These are phyloP conservation scores for Erythrophleum fordii DNA, from an alignment of 306 rosid species.

Conservation along the genomic window DNA sequence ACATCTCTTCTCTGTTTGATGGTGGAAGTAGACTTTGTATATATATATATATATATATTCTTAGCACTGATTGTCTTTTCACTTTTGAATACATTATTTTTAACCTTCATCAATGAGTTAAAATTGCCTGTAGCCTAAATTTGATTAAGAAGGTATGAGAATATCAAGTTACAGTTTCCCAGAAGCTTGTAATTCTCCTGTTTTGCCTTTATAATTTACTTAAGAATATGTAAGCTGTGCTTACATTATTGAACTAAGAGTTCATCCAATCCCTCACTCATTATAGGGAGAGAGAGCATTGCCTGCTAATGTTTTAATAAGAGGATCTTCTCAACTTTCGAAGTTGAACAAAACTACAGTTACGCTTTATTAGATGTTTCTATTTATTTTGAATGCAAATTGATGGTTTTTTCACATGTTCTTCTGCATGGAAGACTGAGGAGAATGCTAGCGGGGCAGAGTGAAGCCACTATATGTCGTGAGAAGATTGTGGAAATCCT, in stretches of 20 bases:
- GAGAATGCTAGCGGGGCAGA: slow-evolving; percentile 69
- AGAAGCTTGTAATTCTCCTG: background rate
- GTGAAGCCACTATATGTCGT: slow-evolving; percentile 60
- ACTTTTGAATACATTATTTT: background rate
- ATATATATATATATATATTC: background rate
- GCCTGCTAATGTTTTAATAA: background rate
- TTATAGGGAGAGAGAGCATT: background rate
- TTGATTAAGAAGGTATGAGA: background rate
- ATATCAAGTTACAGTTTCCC: background rate
- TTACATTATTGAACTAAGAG: background rate
- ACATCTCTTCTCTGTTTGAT: background rate
- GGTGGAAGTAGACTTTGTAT: background rate
- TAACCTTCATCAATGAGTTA: background rate
- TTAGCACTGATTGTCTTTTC: background rate
- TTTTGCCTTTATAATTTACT: background rate
- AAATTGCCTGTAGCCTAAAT: background rate
- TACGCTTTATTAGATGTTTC: background rate
- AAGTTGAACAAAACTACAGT: background rate
- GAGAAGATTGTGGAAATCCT: slow-evolving; percentile 74
- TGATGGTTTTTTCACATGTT: slow-evolving; percentile 21
- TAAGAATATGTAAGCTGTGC: background rate
- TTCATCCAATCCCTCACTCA: background rate
- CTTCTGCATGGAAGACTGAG: slow-evolving; percentile 63
- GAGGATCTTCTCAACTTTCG: background rate
- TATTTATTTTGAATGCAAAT: background rate